These are phyloP conservation scores for Pyrenophora teres DNA, from an alignment of 2,329 filamentous ascomycete species.

Conservation along the genomic window DNA sequence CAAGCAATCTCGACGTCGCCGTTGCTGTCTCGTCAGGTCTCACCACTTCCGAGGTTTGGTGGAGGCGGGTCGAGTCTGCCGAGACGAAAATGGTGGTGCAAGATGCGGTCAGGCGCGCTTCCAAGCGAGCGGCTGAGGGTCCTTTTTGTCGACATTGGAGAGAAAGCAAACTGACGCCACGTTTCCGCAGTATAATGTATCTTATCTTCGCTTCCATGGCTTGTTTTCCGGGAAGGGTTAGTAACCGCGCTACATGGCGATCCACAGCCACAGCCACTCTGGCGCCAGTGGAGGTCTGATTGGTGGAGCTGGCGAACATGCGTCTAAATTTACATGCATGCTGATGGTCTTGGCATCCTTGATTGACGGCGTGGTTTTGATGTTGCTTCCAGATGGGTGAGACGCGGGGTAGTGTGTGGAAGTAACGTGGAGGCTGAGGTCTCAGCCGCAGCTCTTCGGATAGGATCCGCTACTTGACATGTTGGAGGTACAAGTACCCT, in stretches of 20 bases:
- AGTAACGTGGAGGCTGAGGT: too few species aligned
- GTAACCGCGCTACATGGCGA: not conserved
- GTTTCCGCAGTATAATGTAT: not conserved
- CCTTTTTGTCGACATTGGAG: not conserved
- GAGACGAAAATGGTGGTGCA: too few species aligned
- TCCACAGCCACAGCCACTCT: constrained; percentile 2
- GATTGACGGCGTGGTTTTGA: not conserved
- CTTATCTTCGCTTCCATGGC: not conserved
- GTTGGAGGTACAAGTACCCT: not conserved
- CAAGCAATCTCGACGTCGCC: not conserved
- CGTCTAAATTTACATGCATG: constrained; percentile 1
- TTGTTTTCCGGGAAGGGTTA: not conserved
- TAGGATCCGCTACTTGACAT: too few species aligned
- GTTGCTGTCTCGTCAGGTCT: too few species aligned
- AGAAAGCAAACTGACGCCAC: not conserved
- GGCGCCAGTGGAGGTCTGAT: not conserved
- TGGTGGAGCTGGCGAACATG: not conserved
- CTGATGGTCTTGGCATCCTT: not conserved
- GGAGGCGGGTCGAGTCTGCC: too few species aligned
- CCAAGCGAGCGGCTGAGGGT: not conserved
- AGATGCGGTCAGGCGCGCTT: not conserved
- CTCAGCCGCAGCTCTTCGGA: not conserved
- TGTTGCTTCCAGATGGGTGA: not conserved
- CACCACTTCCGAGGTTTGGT: too few species aligned
- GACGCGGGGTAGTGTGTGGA: not conserved